A percentile compares a stretch with the other conserved stretches of the same genome.
These are phyloP conservation scores for Kwoniella newhampshirensis DNA, from an alignment of 768 basidiomycete species.

Conservation along the genomic window DNA sequence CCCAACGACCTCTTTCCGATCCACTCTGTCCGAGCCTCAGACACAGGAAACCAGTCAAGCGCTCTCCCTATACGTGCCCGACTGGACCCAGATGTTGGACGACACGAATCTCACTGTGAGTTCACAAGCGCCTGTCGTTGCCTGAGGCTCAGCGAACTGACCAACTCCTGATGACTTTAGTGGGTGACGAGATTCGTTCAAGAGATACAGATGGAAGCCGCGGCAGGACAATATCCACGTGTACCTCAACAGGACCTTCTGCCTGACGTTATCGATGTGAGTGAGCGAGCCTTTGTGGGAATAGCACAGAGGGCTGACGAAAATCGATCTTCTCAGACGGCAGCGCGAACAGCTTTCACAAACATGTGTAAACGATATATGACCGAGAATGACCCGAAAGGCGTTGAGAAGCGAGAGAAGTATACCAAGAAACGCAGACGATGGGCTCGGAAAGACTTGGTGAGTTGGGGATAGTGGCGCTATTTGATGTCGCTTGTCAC, in stretches of 20 bases:
- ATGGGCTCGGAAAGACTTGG: conserved; percentile 52
- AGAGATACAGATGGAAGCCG: conserved; percentile 19
- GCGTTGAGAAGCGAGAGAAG: conserved; percentile 29
- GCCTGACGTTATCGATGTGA: conserved; percentile 17
- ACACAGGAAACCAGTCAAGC: no score
- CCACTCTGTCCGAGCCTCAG: not conserved
- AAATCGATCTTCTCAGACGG: not conserved
- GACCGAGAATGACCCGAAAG: conserved; percentile 39
- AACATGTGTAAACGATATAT: conserved; percentile 42
- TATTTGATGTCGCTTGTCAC: no score
- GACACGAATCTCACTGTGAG: not conserved
- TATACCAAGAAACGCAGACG: conserved; percentile 46
- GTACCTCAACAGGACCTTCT: conserved; percentile 23
- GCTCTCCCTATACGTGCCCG: conserved; percentile 5
- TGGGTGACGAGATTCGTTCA: conserved; percentile 21
- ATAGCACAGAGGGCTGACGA: no score
- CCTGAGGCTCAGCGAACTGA: not conserved
- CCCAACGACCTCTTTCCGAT: not conserved
- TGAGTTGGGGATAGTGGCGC: conserved; percentile 10
- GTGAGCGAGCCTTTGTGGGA: no score
- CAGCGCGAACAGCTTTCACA: conserved; percentile 36
- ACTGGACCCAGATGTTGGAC: conserved; percentile 8
- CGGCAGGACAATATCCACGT: conserved; percentile 8
- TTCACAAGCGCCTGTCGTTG: no score
- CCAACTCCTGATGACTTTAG: not conserved